Evolutionary conservation across 2,329 filamentous ascomycete species (phyloP), one percentile per base, ranked within the genome.

Genomic region (Aspergillus latus): DNA sequence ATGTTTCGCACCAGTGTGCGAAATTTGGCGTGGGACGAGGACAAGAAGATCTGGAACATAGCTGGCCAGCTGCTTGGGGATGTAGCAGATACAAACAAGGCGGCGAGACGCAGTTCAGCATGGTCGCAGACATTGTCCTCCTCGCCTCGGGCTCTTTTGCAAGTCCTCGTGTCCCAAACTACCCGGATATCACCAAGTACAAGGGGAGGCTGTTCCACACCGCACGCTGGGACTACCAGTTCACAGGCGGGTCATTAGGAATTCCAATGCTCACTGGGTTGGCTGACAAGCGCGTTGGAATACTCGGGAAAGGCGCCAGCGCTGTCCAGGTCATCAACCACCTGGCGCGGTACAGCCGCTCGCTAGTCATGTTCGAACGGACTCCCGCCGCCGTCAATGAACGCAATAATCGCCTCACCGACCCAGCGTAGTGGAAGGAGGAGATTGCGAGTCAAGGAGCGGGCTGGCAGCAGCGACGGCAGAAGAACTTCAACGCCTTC

Each of bases 1-100:
- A 65, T 83, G 21, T 84, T 84, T 62, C 75, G 80, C 28, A 76
- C 81, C 0, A 71, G 72, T 30, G 70, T 77, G 2, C 65, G 74
- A 59, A 36, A 11, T 2, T 7, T 60, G n/a, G 5, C 28, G 3
- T 60, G 54, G 58, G 45, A 58, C 10, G 55, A 58, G 4, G 4
- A 6, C 39, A 26, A 16, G 30, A 51, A 8, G 36, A 54, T 16
- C 34, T 59, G 32, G 60, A 3, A 21, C 21, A 3, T 21, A 21
- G 21, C 21, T 21, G 21, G 3, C 21, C 21, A 21, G 21, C 21
- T 21, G 21, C 21, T 21, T 21, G 21, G 3, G 3, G 3, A 21
- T 21, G 21, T 21, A 21, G 2, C 21, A 21, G 21, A 21, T 2
- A 21, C 21, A 21, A 21, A 21, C 21, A 21, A 21, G 21, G 21